These are phyloP conservation scores for Lepiota venenata DNA, from an alignment of 768 basidiomycete genomes.

Conservation along the genomic window DNA sequence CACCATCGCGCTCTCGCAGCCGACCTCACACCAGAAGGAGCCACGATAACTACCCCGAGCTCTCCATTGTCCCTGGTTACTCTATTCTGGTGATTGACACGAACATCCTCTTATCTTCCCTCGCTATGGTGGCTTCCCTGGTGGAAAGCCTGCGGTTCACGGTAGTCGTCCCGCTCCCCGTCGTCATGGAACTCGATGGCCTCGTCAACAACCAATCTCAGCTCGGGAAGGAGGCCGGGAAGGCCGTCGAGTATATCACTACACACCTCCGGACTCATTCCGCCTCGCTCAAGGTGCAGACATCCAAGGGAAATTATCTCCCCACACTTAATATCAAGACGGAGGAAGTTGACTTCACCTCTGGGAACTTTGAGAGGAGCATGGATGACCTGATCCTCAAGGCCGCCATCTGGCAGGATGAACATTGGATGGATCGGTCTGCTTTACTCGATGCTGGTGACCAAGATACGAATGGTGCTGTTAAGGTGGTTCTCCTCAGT, in stretches of 20 bases:
- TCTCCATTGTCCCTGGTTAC: conserved; percentile 77
- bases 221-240: conserved; percentile 72
- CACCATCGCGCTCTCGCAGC: conserved; percentile 24
- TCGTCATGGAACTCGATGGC: conserved; percentile 97
- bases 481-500: conserved; percentile 86
- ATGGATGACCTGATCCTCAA: conserved; percentile 97
- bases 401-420: conserved; percentile 90
- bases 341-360: conserved; percentile 76
- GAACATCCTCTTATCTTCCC: conserved; percentile 87
- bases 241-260: conserved; percentile 74
- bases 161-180: conserved; percentile 86
- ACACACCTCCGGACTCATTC: conserved; percentile 72
- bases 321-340: conserved; percentile 76
- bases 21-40: conserved; percentile 26
- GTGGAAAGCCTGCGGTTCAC: conserved; percentile 86
- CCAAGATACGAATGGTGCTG: conserved; percentile 42
- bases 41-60: conserved; percentile 31
- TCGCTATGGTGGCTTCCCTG: conserved; percentile 67
- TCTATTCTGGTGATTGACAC: conserved; percentile 92
- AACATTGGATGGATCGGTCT: conserved; percentile 89
- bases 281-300: conserved; percentile 87
- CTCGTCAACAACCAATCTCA: conserved; percentile 57
- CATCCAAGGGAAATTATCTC: conserved; percentile 92
- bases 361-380: conserved; percentile 53
- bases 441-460: conserved; percentile 51